These are phyloP conservation scores for Fusarium proliferatum DNA, from an alignment of 2,329 filamentous ascomycete species.

Conservation along the genomic window DNA sequence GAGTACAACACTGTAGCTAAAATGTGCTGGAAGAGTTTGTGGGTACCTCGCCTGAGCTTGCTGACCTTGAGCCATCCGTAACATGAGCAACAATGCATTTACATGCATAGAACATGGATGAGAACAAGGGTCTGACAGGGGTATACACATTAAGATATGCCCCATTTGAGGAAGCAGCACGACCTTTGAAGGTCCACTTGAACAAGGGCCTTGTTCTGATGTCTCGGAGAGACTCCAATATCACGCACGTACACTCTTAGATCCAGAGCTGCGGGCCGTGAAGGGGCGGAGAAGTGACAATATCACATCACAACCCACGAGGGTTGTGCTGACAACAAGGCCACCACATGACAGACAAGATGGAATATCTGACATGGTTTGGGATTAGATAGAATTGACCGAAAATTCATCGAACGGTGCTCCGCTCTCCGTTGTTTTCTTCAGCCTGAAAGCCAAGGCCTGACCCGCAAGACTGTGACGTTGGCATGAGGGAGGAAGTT, in stretches of 20 bases:
- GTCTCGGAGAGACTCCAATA: constrained; percentile 19
- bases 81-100: constrained; percentile 40
- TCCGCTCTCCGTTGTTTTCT: constrained; percentile 1
- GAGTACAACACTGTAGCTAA: constrained; percentile 35
- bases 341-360: constrained; percentile 10
- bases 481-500: constrained; percentile 13
- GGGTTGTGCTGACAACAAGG: constrained; percentile 24
- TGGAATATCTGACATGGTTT: constrained; percentile 28
- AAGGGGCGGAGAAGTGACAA: constrained; percentile 34
- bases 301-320: constrained; percentile 26
- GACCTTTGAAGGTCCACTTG: constrained; percentile 27
- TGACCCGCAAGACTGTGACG: constrained; percentile 25
- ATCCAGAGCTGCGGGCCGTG: constrained; percentile 15
- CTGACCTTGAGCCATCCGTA: constrained; percentile 25
- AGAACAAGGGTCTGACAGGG: constrained; percentile 26
- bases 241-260: constrained; percentile 5
- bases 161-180: constrained; percentile 40
- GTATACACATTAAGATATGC: constrained; percentile 28
- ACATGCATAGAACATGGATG: constrained; percentile 37
- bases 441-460: constrained; percentile 27
- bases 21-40: constrained; percentile 33
- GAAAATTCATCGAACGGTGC: constrained; percentile 14
- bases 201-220: constrained; percentile 23
- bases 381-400: constrained; percentile 6
- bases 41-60: constrained; percentile 35